phyloP scores from a whole-genome alignment of 108 stramenopile genomes.

The Cyclostephanos tholiformis region DNA sequence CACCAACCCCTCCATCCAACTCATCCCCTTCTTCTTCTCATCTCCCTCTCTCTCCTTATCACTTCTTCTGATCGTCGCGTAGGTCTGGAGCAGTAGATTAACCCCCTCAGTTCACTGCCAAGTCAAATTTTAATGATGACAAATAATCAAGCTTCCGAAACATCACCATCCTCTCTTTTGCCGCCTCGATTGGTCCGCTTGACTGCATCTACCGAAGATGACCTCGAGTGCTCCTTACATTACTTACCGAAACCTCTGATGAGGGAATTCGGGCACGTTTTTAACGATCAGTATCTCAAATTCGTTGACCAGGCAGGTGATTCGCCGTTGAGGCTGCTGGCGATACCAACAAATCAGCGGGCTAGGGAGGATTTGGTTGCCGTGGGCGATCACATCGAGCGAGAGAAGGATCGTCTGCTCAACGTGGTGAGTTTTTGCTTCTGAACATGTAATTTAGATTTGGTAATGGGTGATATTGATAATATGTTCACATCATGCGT shows the following conservation, averaged over 20 bases:
- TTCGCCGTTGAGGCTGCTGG: conserved; percentile 56
- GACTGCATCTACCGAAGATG: conserved; percentile 39
- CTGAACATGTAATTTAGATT: background rate
- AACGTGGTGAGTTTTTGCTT: conserved; percentile 64
- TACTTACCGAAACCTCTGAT: conserved; percentile 72
- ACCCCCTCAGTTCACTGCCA: background rate
- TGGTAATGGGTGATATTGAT: conserved; percentile 2
- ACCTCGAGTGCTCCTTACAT: conserved; percentile 72
- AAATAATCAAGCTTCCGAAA: conserved; percentile 10
- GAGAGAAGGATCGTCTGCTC: conserved; percentile 85
- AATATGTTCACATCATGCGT: conserved; percentile 12
- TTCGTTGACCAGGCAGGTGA: background rate
- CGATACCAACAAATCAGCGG: conserved; percentile 86
- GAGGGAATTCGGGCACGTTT: conserved; percentile 86
- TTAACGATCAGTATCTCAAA: conserved; percentile 64
- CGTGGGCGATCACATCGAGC: conserved; percentile 82
- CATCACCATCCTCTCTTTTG: conserved; percentile 43
- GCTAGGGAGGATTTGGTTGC: conserved; percentile 84
- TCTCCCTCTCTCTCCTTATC: too few relatives aligned
- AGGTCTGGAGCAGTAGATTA: too few relatives aligned
- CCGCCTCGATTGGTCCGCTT: conserved; percentile 52
- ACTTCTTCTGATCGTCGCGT: too few relatives aligned
- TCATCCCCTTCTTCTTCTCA: too few relatives aligned
- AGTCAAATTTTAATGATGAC: background rate
- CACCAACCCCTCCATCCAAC: too few relatives aligned